phyloP scores from a whole-genome alignment of 2,329 filamentous ascomycete species.

The Hypoxylon sp. region DNA sequence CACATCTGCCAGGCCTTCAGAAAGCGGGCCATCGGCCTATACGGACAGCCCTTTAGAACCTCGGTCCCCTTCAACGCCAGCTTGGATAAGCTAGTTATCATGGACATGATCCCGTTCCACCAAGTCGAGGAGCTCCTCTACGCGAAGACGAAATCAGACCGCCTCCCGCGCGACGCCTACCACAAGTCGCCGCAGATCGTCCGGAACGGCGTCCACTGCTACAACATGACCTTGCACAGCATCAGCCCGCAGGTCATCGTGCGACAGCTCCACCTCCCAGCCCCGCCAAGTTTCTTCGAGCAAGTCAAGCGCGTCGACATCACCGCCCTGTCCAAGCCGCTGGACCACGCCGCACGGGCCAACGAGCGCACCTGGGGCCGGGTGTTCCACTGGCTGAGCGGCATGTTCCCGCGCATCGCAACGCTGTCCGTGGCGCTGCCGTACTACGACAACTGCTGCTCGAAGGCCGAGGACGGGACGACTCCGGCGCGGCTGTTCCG shows the following conservation, averaged over 20 bases:
- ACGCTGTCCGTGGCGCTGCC: not conserved
- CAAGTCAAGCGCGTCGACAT: not conserved
- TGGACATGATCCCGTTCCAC: not conserved
- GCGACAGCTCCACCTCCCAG: not conserved
- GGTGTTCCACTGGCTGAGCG: not conserved
- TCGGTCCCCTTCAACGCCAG: constrained; percentile 4
- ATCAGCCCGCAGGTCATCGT: not conserved
- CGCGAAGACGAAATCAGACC: not conserved
- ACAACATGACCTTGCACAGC: not conserved
- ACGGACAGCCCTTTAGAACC: not conserved
- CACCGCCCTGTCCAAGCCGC: not conserved
- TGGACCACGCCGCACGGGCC: not conserved
- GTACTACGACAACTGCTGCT: not conserved
- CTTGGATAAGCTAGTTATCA: constrained; percentile 1
- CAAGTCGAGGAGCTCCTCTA: not conserved
- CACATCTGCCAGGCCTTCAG: constrained; percentile 11
- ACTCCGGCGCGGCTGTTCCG: not conserved
- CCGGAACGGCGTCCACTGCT: not conserved
- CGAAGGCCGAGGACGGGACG: not conserved
- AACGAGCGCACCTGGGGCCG: not conserved
- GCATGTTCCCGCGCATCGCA: not conserved
- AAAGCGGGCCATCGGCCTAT: not conserved
- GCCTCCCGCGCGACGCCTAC: no score
- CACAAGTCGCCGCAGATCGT: not conserved
- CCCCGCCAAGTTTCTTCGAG: not conserved